These are phyloP conservation scores for Raphanus raphanistrum DNA, from an alignment of 345 rosid genomes.

Conservation along the genomic window DNA sequence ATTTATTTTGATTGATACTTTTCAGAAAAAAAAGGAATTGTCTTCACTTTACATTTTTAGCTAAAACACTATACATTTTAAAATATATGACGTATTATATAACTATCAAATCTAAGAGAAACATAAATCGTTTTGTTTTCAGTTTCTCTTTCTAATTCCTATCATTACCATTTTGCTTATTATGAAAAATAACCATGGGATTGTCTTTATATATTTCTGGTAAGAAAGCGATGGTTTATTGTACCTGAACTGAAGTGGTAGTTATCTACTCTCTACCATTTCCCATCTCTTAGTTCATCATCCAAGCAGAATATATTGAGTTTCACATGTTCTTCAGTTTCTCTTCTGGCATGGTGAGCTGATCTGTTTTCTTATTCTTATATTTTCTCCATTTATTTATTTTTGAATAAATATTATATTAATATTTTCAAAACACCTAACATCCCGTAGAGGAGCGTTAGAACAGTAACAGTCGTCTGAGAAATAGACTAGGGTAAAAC, in stretches of 20 bases:
- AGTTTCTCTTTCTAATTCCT: neutral
- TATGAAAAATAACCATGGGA: neutral
- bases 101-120: neutral
- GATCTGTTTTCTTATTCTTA: neutral
- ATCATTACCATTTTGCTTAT: neutral
- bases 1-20: neutral
- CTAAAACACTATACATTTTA: neutral
- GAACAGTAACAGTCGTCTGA: neutral
- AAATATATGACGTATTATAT: neutral
- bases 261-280: neutral
- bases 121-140: neutral
- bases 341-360: constrained; percentile 22
- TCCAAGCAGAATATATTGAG: neutral
- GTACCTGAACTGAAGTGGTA: neutral
- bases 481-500: neutral
- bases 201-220: constrained; percentile 1
- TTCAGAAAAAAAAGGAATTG: neutral
- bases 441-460: neutral
- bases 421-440: no score
- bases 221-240: constrained; percentile 23
- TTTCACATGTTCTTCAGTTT: constrained; percentile 5
- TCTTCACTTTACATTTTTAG: neutral
- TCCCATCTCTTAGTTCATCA: neutral
- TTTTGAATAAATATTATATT: no score
- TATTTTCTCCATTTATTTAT: neutral